Evolutionary conservation across 331 rosid species (phyloP), one percentile per base, ranked within the genome.

Genomic region (Cydonia oblonga): DNA sequence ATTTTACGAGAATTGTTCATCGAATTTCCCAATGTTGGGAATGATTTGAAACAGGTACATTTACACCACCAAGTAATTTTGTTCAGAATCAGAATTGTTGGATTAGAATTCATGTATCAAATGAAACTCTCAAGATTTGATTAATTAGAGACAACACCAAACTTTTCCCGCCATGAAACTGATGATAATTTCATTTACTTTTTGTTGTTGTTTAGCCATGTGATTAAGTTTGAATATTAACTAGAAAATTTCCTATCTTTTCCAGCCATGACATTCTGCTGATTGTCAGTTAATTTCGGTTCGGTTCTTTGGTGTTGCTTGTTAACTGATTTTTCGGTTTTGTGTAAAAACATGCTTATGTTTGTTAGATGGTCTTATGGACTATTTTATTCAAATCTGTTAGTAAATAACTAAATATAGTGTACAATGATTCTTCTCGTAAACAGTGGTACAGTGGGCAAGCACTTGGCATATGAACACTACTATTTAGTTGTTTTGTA

Each of bases 21-120:
- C 19, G 84, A 85, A 68, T 93, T 93, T 51, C 97, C 97, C 61
- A 83, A 81, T 52, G 92, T 84, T 56, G 91, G 82, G 73, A 84
- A 77, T 75, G 96, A 92, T 71, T 83, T 92, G 79, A 84, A 78
- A 56, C 89, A 82, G 96, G 98, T 92, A 64, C 38, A 23, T 0
- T 3, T 16, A 8, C 64, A 16, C 14, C 24, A 42, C 49, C 49
- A 42, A 42, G 5, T 42, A 42, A 42, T 42, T 42, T 42, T 42
- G 6, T 42, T 42, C 49, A 51, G 19, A 25, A 18, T 58, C 26
- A 44, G 46, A 28, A 29, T 32, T 69, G 26, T 22, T 30, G 57
- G 60, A 73, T 64, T 8, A 30, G 72, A 25, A 28, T 16, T 35
- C 25, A 30, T n/a, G 28, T 18, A 12, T 54, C 16, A 35, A 42